Evolutionary conservation across 2,329 filamentous ascomycete genomes (phyloP).

Genomic region (Epichloe sibirici): DNA sequence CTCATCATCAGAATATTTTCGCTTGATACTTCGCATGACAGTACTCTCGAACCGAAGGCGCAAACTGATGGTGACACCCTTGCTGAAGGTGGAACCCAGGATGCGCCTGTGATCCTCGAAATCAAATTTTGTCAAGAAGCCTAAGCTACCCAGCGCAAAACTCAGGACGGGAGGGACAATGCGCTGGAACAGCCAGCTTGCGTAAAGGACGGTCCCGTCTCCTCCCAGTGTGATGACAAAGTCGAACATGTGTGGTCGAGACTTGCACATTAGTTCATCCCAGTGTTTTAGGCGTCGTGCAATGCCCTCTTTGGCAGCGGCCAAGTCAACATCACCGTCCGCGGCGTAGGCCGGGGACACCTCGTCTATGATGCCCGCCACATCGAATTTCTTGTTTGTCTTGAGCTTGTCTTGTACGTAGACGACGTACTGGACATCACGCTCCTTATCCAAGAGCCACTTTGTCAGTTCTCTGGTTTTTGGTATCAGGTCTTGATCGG

Average conservation of each 20-base stretch:
- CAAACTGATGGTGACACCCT: conserved; percentile 81
- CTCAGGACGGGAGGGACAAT: conserved; percentile 89
- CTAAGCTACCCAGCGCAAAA: conserved; percentile 81
- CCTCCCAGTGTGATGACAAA: conserved; percentile 87
- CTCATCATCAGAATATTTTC: conserved; percentile 18
- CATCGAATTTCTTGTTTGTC: conserved; percentile 61
- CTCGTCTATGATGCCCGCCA: conserved; percentile 52
- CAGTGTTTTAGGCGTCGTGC: conserved; percentile 61
- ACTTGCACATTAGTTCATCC: conserved; percentile 65
- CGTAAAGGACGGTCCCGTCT: conserved; percentile 93
- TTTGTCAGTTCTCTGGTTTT: conserved; percentile 65
- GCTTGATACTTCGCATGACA: conserved; percentile 66
- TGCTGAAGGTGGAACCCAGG: conserved; percentile 58
- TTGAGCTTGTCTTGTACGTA: conserved; percentile 71
- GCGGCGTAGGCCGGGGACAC: conserved; percentile 33
- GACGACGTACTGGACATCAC: conserved; percentile 58
- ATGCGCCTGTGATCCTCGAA: conserved; percentile 63
- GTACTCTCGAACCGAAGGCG: conserved; percentile 86
- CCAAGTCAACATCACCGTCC: conserved; percentile 20
- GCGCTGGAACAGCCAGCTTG: conserved; percentile 92
- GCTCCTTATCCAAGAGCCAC: conserved; percentile 68
- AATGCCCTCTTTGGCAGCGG: conserved; percentile 24
- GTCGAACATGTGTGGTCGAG: conserved; percentile 78
- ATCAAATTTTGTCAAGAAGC: conserved; percentile 94
- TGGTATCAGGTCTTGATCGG: conserved; percentile 67